These are phyloP conservation scores for Cercospora berteroae DNA, from an alignment of 2,329 filamentous ascomycete species.

Conservation along the genomic window DNA sequence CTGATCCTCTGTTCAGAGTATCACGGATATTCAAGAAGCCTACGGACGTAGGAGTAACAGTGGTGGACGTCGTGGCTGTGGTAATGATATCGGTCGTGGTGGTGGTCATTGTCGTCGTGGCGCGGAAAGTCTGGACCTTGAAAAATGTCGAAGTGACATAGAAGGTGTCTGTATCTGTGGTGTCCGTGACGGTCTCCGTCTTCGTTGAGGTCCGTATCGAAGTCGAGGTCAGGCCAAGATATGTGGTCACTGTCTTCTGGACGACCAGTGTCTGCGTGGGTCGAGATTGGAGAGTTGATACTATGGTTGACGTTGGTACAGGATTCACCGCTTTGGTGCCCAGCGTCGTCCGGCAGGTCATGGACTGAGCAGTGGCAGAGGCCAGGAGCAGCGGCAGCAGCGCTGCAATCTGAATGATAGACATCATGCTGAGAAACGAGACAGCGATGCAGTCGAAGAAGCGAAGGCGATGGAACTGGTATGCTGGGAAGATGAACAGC, in stretches of 20 bases:
- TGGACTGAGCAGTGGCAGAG: not conserved
- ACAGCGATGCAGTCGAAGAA: not conserved
- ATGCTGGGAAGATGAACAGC: not conserved
- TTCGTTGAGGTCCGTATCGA: not conserved
- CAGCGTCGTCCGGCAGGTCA: slow-evolving; percentile 1
- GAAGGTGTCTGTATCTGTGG: not conserved
- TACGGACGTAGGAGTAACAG: not conserved
- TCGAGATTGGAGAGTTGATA: not conserved
- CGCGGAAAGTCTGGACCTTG: not conserved
- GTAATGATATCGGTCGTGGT: not conserved
- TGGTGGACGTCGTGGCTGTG: not conserved
- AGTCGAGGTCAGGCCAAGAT: slow-evolving; percentile 1
- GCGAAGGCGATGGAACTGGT: not conserved
- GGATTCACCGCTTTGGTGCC: not conserved
- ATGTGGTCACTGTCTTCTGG: slow-evolving; percentile 6
- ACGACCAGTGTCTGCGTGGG: not conserved
- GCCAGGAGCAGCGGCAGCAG: slow-evolving; percentile 2
- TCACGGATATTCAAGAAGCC: not conserved
- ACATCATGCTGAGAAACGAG: not conserved
- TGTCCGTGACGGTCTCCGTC: slow-evolving; percentile 4
- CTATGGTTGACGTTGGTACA: not conserved
- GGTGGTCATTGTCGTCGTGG: not conserved
- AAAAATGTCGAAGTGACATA: not conserved
- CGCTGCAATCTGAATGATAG: not conserved
- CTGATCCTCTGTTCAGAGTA: not conserved